A percentile compares a stretch with the other conserved stretches of the same genome.
Conservation (phyloP, 371 early-diverging fungal genomes). For the Mucor saturninus region DNA sequence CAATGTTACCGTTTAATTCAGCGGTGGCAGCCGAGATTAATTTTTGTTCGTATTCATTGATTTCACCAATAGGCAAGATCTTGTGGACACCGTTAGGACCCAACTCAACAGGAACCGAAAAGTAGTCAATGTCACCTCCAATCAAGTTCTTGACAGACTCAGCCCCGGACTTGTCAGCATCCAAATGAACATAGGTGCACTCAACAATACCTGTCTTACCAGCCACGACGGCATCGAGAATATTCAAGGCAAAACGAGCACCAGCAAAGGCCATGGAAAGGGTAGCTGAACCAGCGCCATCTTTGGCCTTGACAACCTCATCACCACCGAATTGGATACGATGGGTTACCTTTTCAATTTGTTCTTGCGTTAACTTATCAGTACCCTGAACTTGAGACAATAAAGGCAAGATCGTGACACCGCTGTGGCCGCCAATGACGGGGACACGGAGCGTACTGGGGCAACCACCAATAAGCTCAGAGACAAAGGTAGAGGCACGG, state of each 20-base stretch:
- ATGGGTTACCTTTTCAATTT: slow-evolving; percentile 77
- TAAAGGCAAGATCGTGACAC: slow-evolving; percentile 87
- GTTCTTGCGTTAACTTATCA: slow-evolving; percentile 65
- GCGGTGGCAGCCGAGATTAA: slow-evolving; percentile 71
- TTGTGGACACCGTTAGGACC: slow-evolving; percentile 77
- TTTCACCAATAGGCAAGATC: slow-evolving; percentile 70
- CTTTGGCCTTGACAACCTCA: slow-evolving; percentile 95
- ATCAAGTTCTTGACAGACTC: slow-evolving; percentile 58
- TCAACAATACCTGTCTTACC: slow-evolving; percentile 73
- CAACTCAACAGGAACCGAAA: slow-evolving; percentile 84
- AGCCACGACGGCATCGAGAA: slow-evolving; percentile 71
- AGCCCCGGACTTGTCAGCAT: slow-evolving; percentile 62
- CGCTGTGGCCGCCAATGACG: slow-evolving; percentile 94
- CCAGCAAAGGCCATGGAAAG: slow-evolving; percentile 93
- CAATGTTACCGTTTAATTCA: slow-evolving; percentile 84
- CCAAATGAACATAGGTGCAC: slow-evolving; percentile 83
- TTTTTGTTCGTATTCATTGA: slow-evolving; percentile 73
- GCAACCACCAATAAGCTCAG: slow-evolving; percentile 56
- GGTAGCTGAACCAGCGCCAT: slow-evolving; percentile 82
- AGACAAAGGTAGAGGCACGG: slow-evolving; percentile 85
- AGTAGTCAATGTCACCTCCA: slow-evolving; percentile 70
- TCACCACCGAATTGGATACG: slow-evolving; percentile 96
- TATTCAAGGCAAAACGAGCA: slow-evolving; percentile 78
- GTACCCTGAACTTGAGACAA: slow-evolving; percentile 67
- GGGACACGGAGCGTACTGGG: slow-evolving; percentile 68